Percentiles rank a stretch among this genome's conserved stretches.
Evolutionary conservation across 2,329 filamentous ascomycete species (phyloP).

Genomic region (Curvularia lunata): DNA sequence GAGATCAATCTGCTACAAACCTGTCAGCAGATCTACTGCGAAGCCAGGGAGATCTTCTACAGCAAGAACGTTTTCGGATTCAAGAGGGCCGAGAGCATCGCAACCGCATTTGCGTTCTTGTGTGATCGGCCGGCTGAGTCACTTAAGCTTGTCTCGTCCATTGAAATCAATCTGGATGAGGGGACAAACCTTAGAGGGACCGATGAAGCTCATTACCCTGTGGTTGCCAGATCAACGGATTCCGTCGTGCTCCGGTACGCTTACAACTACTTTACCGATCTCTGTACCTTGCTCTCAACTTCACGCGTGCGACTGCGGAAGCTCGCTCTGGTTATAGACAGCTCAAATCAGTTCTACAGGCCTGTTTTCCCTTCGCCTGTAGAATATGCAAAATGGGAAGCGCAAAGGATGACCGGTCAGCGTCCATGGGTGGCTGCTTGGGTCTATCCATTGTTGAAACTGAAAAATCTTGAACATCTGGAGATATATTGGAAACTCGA

Average conservation of each 20-base stretch:
- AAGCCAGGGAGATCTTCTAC: constrained; percentile 33
- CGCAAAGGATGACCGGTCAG: constrained; percentile 9
- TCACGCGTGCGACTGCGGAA: constrained; percentile 23
- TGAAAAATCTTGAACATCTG: constrained; percentile 22
- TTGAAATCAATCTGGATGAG: constrained; percentile 29
- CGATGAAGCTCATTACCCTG: constrained; percentile 21
- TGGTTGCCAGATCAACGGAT: constrained; percentile 23
- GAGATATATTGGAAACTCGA: constrained; percentile 27
- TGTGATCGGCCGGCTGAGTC: constrained; percentile 27
- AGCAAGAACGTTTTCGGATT: constrained; percentile 34
- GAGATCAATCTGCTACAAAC: constrained; percentile 24
- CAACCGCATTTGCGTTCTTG: constrained; percentile 34
- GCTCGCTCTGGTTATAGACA: constrained; percentile 27
- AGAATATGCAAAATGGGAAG: constrained; percentile 22
- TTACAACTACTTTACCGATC: constrained; percentile 31
- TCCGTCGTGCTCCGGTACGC: constrained; percentile 27
- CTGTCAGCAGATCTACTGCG: constrained; percentile 30
- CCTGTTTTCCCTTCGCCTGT: constrained; percentile 10
- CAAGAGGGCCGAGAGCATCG: constrained; percentile 25
- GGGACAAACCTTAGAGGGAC: constrained; percentile 27
- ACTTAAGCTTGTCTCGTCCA: constrained; percentile 20
- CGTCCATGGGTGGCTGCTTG: constrained; percentile 23
- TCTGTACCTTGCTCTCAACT: constrained; percentile 31
- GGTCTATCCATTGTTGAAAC: constrained; percentile 26
- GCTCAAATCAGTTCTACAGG: constrained; percentile 12